These are phyloP conservation scores for Ambrosia hybrid DNA, from an alignment of 140 eudicot genomes.

Conservation along the genomic window DNA sequence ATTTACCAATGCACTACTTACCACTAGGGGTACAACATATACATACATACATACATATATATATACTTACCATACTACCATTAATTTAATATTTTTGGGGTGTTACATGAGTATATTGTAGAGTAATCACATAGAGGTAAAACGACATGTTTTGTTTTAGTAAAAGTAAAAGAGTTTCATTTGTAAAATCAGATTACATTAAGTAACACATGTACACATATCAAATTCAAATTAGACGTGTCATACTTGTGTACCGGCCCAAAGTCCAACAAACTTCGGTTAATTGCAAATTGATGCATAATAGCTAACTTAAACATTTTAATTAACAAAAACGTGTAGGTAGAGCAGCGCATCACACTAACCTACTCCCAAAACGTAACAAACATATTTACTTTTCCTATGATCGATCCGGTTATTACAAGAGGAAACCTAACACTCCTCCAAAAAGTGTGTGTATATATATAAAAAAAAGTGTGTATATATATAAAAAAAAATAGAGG, in stretches of 20 bases:
- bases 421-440: not conserved
- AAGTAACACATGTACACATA: not conserved
- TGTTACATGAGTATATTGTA: too few relatives aligned
- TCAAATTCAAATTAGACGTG: not conserved
- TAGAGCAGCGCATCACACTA: not conserved
- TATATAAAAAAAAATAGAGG: not conserved
- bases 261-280: not conserved
- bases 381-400: not conserved
- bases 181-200: not conserved
- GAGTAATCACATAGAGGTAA: too few relatives aligned
- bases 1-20: too few relatives aligned
- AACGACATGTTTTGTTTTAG: too few relatives aligned
- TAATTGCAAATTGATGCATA: not conserved
- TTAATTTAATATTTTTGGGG: too few relatives aligned
- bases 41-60: too few relatives aligned
- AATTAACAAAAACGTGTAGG: not conserved
- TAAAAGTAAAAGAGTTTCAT: not conserved
- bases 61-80: too few relatives aligned
- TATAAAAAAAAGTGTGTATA: too few relatives aligned
- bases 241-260: not conserved
- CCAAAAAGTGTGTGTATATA: too few relatives aligned
- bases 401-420: not conserved
- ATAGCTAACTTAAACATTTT: not conserved
- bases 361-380: not conserved
- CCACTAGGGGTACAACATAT: too few relatives aligned